A percentile compares a stretch with the other conserved stretches of the same genome.
Conservation (phyloP, 2,329 filamentous ascomycete species). For the Cladophialophora exuberans region DNA sequence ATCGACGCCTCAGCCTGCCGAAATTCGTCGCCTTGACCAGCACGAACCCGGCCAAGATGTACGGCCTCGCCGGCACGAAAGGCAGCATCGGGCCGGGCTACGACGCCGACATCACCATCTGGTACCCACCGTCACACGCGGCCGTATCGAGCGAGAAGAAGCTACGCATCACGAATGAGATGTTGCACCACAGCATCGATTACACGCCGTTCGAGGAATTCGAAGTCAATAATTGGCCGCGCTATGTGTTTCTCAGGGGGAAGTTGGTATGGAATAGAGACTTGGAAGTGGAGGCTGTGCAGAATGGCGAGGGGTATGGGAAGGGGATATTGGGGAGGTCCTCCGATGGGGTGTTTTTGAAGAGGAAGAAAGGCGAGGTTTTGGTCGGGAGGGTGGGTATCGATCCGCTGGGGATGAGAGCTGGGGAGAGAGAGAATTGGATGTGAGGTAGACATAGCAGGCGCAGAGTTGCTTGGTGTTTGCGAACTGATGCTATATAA, state of each 20-base stretch:
- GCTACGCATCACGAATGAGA: constrained; percentile 35
- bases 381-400: constrained; percentile 23
- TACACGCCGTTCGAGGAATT: constrained; percentile 43
- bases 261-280: constrained; percentile 40
- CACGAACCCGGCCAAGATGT: constrained; percentile 50
- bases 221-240: constrained; percentile 40
- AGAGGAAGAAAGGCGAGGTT: constrained; percentile 39
- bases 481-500: no score
- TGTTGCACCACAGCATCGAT: constrained; percentile 42
- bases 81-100: constrained; percentile 47
- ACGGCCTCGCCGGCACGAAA: constrained; percentile 45
- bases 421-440: constrained; percentile 24
- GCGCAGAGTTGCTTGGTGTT: no score
- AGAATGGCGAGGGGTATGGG: constrained; percentile 28
- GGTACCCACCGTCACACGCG: constrained; percentile 40
- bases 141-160: not conserved
- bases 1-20: constrained; percentile 37
- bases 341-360: constrained; percentile 41
- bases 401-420: constrained; percentile 22
- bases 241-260: constrained; percentile 40
- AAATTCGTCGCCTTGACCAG: constrained; percentile 51
- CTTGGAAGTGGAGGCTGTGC: constrained; percentile 23
- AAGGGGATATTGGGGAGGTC: constrained; percentile 37
- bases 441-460: no score
- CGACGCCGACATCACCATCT: constrained; percentile 50